Evolutionary conservation across 768 basidiomycete species (phyloP).

Genomic region (Naganishia vaughanmartiniae): DNA sequence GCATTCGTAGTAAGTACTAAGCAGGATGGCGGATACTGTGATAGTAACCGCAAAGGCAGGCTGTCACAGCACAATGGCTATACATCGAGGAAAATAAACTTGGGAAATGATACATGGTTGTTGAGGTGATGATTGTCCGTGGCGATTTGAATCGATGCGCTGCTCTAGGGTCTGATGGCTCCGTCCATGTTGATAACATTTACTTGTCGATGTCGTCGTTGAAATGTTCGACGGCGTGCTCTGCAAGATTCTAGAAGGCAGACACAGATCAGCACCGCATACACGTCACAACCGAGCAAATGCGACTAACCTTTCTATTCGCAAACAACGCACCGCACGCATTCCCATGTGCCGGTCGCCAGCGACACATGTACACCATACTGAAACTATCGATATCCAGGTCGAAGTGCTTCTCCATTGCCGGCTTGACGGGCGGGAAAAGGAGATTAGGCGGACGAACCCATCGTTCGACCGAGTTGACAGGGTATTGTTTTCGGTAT

Average conservation of each 20-base stretch:
- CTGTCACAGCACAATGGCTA: no score
- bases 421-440: not conserved
- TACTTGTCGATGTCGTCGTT: not conserved
- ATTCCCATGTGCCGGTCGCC: conserved; percentile 11
- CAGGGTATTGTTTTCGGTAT: not conserved
- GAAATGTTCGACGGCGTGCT: not conserved
- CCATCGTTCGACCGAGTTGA: conserved; percentile 5
- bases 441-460: not conserved
- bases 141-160: no score
- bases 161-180: no score
- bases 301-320: not conserved
- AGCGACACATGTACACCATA: conserved; percentile 14
- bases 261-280: no score
- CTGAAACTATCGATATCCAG: not conserved
- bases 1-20: no score
- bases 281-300: not conserved
- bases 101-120: no score
- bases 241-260: conserved; percentile 3
- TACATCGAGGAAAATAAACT: no score
- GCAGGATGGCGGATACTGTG: no score
- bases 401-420: not conserved
- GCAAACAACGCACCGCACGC: conserved; percentile 11
- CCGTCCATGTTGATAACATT: not conserved
- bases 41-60: no score
- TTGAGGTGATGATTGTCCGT: no score